Percentiles rank a stretch among this genome's conserved stretches.
Conservation (phyloP, 2,329 filamentous ascomycete genomes). For the Aspergillus fumigatus region DNA sequence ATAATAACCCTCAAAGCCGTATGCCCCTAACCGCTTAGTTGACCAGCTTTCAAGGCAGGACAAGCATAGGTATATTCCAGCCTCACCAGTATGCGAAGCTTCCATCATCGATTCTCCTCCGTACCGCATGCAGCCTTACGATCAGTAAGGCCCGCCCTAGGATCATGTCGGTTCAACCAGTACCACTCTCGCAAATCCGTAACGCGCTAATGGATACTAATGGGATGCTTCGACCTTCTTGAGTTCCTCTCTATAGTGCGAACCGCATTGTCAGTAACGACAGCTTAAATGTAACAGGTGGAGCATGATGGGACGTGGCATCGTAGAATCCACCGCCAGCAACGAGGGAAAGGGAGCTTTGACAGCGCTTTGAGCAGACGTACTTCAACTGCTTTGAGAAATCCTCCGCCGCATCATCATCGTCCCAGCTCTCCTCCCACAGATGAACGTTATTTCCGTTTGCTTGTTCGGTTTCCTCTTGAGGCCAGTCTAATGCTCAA, state of each 20-base stretch:
- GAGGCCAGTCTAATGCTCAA: conserved; percentile 69
- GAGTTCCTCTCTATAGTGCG: conserved; percentile 59
- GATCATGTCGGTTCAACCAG: not conserved
- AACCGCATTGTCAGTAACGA: conserved; percentile 2
- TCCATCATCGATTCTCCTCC: not conserved
- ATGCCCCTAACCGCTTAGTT: not conserved
- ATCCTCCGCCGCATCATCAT: conserved; percentile 94
- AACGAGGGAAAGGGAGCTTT: not conserved
- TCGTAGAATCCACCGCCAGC: not conserved
- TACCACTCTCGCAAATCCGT: conserved; percentile 4
- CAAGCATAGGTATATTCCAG: not conserved
- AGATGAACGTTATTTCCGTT: conserved; percentile 68
- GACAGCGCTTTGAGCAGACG: conserved; percentile 30
- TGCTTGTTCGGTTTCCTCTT: conserved; percentile 75
- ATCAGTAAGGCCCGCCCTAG: not conserved
- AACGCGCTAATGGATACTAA: conserved; percentile 44
- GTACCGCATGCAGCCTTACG: not conserved
- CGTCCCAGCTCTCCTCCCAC: conserved; percentile 99
- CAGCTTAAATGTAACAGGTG: not conserved
- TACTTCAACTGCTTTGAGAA: conserved; percentile 93
- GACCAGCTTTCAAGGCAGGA: not conserved
- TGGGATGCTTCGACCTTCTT: conserved; percentile 85
- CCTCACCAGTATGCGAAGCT: not conserved
- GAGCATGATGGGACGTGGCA: not conserved
- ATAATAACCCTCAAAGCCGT: not conserved